These are phyloP conservation scores for Pouteria campechiana DNA, from an alignment of 179 eudicot species.

Conservation along the genomic window DNA sequence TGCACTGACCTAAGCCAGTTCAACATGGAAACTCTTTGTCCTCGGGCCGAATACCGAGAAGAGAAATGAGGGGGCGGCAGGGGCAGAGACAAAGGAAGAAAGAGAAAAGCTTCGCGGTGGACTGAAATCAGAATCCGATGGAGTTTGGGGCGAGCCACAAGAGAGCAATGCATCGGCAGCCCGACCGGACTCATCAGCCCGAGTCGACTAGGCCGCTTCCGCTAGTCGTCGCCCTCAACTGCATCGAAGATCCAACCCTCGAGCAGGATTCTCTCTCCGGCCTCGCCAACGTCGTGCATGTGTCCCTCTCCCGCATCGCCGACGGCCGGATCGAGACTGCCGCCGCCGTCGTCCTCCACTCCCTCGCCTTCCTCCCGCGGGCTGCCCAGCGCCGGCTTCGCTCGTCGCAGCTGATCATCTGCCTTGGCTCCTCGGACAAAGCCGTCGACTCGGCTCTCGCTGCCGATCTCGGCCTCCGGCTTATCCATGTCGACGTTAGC, in stretches of 20 bases:
- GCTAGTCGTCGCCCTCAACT: conserved; percentile 72
- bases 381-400: conserved; percentile 96
- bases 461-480: conserved; percentile 66
- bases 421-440: conserved; percentile 88
- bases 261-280: conserved; percentile 66
- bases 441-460: conserved; percentile 86
- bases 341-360: conserved; percentile 81
- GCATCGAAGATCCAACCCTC: conserved; percentile 63
- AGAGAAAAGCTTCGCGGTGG: conserved; percentile 1
- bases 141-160: not conserved
- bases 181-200: conserved; percentile 4
- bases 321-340: conserved; percentile 68
- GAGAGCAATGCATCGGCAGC: not conserved
- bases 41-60: too few relatives aligned
- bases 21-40: too few relatives aligned
- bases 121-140: not conserved
- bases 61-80: too few relatives aligned
- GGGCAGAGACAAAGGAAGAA: not conserved
- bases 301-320: conserved; percentile 55
- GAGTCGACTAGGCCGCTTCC: conserved; percentile 30
- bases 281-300: conserved; percentile 65
- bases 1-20: too few relatives aligned
- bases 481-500: conserved; percentile 81
- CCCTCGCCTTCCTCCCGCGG: conserved; percentile 91
- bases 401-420: conserved; percentile 77